Evolutionary conservation across 768 basidiomycete genomes (phyloP).

Genomic region (Macrolepiota dolichaula): DNA sequence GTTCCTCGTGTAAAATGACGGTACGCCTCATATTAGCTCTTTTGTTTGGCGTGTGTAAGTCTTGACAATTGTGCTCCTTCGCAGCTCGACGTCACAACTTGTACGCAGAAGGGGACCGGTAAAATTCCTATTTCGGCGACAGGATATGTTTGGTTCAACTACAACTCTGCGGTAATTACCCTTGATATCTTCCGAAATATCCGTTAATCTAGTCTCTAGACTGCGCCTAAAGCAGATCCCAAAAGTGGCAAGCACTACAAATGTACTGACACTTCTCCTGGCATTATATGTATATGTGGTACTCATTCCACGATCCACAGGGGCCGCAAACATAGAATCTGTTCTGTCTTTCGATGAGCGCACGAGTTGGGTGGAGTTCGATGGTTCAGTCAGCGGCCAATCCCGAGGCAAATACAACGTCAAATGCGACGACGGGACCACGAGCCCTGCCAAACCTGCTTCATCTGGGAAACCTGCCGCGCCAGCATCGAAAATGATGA

Average conservation of each 20-base stretch:
- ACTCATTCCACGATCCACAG: not conserved
- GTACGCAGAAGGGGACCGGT: slow-evolving; percentile 11
- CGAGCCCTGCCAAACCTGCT: not conserved
- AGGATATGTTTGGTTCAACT: slow-evolving; percentile 18
- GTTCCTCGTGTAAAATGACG: not conserved
- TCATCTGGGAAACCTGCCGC: slow-evolving; percentile 18
- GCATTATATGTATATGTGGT: not conserved
- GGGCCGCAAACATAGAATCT: slow-evolving; percentile 8
- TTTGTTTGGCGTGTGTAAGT: not conserved
- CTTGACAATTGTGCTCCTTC: not conserved
- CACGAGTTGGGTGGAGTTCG: slow-evolving; percentile 7
- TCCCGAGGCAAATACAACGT: not conserved
- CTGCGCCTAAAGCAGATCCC: slow-evolving; percentile 6
- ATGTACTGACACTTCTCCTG: not conserved
- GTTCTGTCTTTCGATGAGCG: slow-evolving; percentile 7
- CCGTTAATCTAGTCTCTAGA: not conserved
- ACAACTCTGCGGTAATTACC: slow-evolving; percentile 1
- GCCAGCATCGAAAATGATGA: not conserved
- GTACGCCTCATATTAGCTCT: not conserved
- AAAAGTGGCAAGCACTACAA: slow-evolving; percentile 11
- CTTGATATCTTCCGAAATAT: no score
- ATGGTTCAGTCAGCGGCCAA: not conserved
- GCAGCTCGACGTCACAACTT: slow-evolving; percentile 7
- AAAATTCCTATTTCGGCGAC: slow-evolving; percentile 9
- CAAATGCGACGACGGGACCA: not conserved